Evolutionary conservation across 139 green algal species (phyloP), one percentile per base, ranked within the genome.

Genomic region (Parachlorella kessleri): DNA sequence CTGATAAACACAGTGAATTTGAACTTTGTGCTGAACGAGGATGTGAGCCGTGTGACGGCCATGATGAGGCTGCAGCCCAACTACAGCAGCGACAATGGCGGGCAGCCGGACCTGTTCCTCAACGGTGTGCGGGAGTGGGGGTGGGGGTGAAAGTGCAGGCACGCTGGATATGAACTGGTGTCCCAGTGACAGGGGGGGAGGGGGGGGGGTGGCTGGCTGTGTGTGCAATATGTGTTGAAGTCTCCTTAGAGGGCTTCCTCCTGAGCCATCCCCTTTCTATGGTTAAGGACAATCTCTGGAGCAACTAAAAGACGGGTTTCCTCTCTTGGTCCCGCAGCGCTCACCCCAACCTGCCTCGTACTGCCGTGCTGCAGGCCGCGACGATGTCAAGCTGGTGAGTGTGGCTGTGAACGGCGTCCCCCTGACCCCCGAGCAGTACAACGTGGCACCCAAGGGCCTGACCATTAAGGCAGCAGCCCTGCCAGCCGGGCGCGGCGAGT

Each of bases 1-100:
- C 66, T 89, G 9, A 77, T 97, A 42, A 85, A 92, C 35, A 82
- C 79, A 6, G 85, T 98, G 28, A 35, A 90, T 72, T 83, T 98
- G 28, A 83, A 84, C 65, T 98, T 98, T 77, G 38, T 88, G 0
- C 84, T 98, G 37, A 87, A 90, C 42, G 94, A 97, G 71, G 94
- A 97, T 18, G 80, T 83, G 14, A 92, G 90, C 6, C 66, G 66
- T 0, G 94, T 98, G 41, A 85, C 83, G 73, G 86, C 87, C 36
- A 74, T 66, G 7, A 75, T 90, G 66, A 26, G 77, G 1, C 72
- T 95, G 39, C 54, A 65, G 39, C 88, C 91, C 38, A 95, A 93
- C 72, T 87, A 90, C 55, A 42, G 37, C 3, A 76, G 72, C 35
- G 55, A 48, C 21, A n/a, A n/a, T n/a, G n/a, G n/a, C n/a, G n/a